Conservation (phyloP, 2,329 filamentous ascomycete genomes). For the Diaporthe nobilis region DNA sequence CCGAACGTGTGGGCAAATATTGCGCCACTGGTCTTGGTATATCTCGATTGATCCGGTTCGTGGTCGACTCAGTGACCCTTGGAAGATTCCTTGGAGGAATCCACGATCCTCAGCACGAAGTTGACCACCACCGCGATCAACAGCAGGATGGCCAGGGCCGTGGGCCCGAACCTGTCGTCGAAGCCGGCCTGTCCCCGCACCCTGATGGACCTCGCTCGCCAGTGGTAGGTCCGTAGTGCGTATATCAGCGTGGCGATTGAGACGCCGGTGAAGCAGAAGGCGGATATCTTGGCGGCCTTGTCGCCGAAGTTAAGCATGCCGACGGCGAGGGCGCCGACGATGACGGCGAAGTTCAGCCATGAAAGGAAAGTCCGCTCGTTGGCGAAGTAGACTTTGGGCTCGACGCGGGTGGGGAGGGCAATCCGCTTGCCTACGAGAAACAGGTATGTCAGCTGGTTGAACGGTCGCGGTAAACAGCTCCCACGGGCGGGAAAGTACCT, state of each 20-base stretch:
- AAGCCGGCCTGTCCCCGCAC: slow-evolving; percentile 94
- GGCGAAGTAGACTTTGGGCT: slow-evolving; percentile 99
- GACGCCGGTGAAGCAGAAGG: slow-evolving; percentile 93
- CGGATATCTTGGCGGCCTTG: slow-evolving; percentile 91
- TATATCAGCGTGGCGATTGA: slow-evolving; percentile 97
- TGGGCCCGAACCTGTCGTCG: slow-evolving; percentile 95
- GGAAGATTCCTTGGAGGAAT: slow-evolving; percentile 58
- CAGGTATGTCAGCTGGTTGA: slow-evolving; percentile 22
- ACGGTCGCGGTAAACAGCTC: background rate
- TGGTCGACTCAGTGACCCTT: slow-evolving; percentile 46
- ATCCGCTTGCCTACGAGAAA: slow-evolving; percentile 87
- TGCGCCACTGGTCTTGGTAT: background rate
- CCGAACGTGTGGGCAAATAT: background rate
- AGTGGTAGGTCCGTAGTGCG: slow-evolving; percentile 95
- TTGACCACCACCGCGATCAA: slow-evolving; percentile 94
- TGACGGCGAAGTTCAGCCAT: slow-evolving; percentile 99
- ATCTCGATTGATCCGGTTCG: background rate
- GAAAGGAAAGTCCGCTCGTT: slow-evolving; percentile 99
- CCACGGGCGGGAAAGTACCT: slow-evolving; percentile 67
- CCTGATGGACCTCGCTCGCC: slow-evolving; percentile 93
- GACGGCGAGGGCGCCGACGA: slow-evolving; percentile 95
- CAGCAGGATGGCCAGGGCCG: slow-evolving; percentile 87
- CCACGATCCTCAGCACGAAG: slow-evolving; percentile 84
- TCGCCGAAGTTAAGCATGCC: slow-evolving; percentile 99
- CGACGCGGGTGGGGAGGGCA: slow-evolving; percentile 95